Evolutionary conservation across 345 rosid species (phyloP), one percentile per base, ranked within the genome.

Genomic region (Boechera retrofracta): DNA sequence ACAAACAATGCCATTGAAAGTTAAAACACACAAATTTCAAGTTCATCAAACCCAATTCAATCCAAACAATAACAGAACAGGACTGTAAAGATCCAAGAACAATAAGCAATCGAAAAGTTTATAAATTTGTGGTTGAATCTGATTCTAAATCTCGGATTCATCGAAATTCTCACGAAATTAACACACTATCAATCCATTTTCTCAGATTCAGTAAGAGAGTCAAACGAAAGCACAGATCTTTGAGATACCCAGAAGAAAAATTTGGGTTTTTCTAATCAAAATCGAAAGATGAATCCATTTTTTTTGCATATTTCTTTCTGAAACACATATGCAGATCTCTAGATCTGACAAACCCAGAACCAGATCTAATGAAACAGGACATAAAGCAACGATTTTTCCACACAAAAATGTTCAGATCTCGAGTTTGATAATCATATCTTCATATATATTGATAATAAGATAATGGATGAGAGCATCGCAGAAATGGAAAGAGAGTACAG

Each of bases 341-440:
- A 79, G 80, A 62, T 83, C 79, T 60, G 41, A 31, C 32, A 63
- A 61, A 31, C 9, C 55, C 69, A 78, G 62, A 42, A 6, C 18
- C 60, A 85, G 88, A 90, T 88, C 93, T 83, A 62, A 13, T 64
- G 61, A 45, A 77, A 12, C 53, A 24, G 77, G 1, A 16, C 69
- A 74, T 55, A 48, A 48, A 66, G 31, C 32, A 11, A 13, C 12
- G 54, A 41, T 73, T 42, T 54, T 44, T 38, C n/a, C 7, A 51
- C 2, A 51, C 18, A 12, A 4, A 12, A 10, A 39, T 3, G 44
- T 39, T 39, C 44, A 39, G 44, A 39, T 39, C 44, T 39, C 44
- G 44, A 39, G 44, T 39, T 39, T 39, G 44, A 38, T 2, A 38
- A 38, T 38, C 42, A 38, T 38, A 38, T 38, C 4, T 38, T 38